Evolutionary conservation across 202 grass and related monocot genomes (phyloP).

Genomic region (Brachypodium distachyon): DNA sequence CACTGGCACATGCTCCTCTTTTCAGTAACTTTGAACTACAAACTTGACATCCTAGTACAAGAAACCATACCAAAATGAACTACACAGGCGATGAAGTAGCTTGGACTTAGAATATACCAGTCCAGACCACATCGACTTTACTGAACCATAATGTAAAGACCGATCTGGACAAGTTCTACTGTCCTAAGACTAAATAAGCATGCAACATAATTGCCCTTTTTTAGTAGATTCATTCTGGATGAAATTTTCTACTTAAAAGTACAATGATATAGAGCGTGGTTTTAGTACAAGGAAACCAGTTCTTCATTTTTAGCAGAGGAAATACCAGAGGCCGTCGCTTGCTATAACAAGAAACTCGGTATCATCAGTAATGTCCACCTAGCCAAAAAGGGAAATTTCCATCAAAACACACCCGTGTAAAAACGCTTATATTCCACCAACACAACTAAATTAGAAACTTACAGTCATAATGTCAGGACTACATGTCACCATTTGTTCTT

Average conservation of each 20-base stretch:
- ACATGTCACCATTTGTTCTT: constrained; percentile 14
- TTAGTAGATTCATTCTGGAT: not conserved
- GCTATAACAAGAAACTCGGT: constrained; percentile 41
- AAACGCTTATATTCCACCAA: not conserved
- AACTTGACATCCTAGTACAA: not conserved
- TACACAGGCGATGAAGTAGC: not conserved
- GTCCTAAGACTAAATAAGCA: not conserved
- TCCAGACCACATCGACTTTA: not conserved
- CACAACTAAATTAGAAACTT: constrained; percentile 4
- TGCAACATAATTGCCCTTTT: not conserved
- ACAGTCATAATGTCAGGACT: not conserved
- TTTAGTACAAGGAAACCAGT: too few species aligned
- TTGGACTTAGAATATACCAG: not conserved
- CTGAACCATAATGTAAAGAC: not conserved
- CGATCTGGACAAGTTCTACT: not conserved
- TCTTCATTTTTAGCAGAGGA: not conserved
- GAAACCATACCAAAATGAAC: not conserved
- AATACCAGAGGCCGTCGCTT: constrained; percentile 41
- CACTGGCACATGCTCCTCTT: not conserved
- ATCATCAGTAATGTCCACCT: constrained; percentile 19
- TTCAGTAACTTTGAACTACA: not conserved
- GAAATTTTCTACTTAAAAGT: not conserved
- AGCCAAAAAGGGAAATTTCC: not conserved
- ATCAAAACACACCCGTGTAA: not conserved
- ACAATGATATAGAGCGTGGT: not conserved